A percentile compares a stretch with the other conserved stretches of the same genome.
phyloP scores from a whole-genome alignment of 495 filamentous ascomycete genomes.

The Talaromyces borbonicus region DNA sequence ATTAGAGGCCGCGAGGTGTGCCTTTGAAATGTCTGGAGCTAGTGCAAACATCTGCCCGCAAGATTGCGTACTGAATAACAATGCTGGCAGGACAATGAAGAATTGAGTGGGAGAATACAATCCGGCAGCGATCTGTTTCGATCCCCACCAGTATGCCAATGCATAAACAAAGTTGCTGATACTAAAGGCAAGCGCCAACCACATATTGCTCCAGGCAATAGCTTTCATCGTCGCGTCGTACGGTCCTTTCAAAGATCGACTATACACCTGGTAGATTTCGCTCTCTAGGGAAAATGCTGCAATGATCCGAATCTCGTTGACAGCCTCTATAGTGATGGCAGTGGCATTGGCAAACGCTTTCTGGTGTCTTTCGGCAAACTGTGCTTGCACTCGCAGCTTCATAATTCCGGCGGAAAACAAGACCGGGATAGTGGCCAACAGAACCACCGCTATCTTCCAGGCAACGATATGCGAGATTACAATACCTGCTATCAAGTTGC shows the following conservation, averaged over 20 bases:
- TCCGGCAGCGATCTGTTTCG: conserved; percentile 44
- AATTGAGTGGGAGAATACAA: conserved; percentile 50
- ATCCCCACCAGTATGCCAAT: conserved; percentile 60
- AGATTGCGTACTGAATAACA: conserved; percentile 49
- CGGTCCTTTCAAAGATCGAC: conserved; percentile 4
- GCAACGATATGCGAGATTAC: conserved; percentile 39
- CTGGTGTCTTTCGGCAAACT: conserved; percentile 40
- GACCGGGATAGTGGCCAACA: conserved; percentile 37
- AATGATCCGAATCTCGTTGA: conserved; percentile 41
- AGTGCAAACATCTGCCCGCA: conserved; percentile 58
- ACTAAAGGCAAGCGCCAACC: conserved; percentile 30
- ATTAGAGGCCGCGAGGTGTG: conserved; percentile 26
- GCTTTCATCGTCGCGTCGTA: conserved; percentile 6
- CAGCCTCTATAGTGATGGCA: conserved; percentile 41
- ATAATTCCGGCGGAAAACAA: conserved; percentile 41
- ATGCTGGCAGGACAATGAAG: conserved; percentile 54
- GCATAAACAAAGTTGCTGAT: conserved; percentile 48
- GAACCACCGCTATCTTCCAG: conserved; percentile 49
- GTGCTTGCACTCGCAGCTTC: conserved; percentile 28
- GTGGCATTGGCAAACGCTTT: conserved; percentile 39
- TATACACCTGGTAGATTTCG: conserved; percentile 15
- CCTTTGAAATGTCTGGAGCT: conserved; percentile 51
- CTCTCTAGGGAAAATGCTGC: conserved; percentile 37
- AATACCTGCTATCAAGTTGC: conserved; percentile 40
- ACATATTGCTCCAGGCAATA: conserved; percentile 26